Percentiles rank a stretch among this genome's conserved stretches.
phyloP scores from a whole-genome alignment of 2,329 filamentous ascomycete genomes.

The Aspergillus candidus region DNA sequence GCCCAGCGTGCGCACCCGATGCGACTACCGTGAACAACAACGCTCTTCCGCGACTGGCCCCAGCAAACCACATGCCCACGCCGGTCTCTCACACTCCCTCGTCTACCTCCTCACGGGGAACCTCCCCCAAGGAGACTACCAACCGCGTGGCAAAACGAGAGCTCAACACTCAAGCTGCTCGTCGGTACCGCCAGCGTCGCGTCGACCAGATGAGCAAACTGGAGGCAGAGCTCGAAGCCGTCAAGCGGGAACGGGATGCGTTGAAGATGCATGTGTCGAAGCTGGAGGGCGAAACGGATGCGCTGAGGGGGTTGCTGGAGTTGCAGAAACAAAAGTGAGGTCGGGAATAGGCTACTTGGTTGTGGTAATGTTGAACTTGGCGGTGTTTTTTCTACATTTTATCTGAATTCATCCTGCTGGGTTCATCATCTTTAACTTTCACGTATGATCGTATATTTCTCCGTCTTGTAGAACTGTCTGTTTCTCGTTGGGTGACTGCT shows the following conservation, averaged over 20 bases:
- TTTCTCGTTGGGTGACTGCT: no score
- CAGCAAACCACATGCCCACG: neutral
- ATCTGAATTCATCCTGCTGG: no score
- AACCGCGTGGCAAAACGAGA: conserved; percentile 29
- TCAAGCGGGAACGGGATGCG: conserved; percentile 31
- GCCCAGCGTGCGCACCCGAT: neutral
- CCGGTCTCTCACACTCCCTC: neutral
- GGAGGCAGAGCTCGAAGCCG: conserved; percentile 27
- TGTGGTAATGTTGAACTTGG: neutral
- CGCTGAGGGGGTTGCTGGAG: conserved; percentile 22
- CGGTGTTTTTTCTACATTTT: neutral
- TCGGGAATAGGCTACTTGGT: no score
- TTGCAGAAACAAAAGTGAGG: conserved; percentile 2
- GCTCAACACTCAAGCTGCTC: conserved; percentile 32
- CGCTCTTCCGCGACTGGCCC: neutral
- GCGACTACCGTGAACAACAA: neutral
- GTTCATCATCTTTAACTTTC: no score
- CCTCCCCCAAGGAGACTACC: conserved; percentile 7
- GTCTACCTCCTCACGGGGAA: neutral
- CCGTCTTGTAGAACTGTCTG: no score
- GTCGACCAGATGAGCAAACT: conserved; percentile 28
- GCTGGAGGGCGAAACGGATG: conserved; percentile 33
- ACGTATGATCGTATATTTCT: no score
- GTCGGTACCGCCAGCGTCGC: conserved; percentile 32
- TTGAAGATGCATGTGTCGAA: conserved; percentile 30